phyloP scores from a whole-genome alignment of 345 rosid genomes.

The Euphorbia lathyris region DNA sequence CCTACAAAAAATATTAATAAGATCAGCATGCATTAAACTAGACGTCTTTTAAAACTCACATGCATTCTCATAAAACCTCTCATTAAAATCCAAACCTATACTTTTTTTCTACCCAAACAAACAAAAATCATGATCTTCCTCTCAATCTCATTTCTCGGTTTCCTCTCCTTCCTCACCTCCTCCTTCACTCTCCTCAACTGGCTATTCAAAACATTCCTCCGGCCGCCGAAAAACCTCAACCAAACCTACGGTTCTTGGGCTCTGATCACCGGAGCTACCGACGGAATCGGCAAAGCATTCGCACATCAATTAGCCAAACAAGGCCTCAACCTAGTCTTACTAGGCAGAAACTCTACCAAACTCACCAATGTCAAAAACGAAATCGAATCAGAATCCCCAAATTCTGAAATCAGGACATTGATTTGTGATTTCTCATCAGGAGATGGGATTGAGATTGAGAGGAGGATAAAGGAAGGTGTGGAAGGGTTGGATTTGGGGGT shows the following conservation, averaged over 20 bases:
- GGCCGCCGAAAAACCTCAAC: slow-evolving; percentile 43
- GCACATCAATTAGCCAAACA: slow-evolving; percentile 53
- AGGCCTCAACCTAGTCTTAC: slow-evolving; percentile 67
- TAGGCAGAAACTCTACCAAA: slow-evolving; percentile 55
- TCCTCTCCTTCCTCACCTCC: neutral
- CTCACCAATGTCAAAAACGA: slow-evolving; percentile 41
- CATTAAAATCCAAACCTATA: too few relatives aligned
- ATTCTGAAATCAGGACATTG: slow-evolving; percentile 39
- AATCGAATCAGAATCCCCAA: slow-evolving; percentile 37
- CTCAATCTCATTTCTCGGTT: slow-evolving; percentile 14
- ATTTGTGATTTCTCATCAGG: slow-evolving; percentile 49
- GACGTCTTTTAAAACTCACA: too few relatives aligned
- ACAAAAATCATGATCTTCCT: slow-evolving; percentile 1
- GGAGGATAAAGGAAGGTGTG: slow-evolving; percentile 42
- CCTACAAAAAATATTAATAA: too few relatives aligned
- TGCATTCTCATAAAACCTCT: too few relatives aligned
- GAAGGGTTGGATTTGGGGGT: slow-evolving; percentile 63
- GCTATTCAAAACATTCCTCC: slow-evolving; percentile 39
- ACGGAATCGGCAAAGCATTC: slow-evolving; percentile 82
- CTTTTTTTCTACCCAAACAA: neutral
- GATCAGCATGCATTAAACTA: too few relatives aligned
- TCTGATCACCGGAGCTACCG: slow-evolving; percentile 78
- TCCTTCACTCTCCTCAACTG: slow-evolving; percentile 38
- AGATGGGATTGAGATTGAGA: slow-evolving; percentile 11
- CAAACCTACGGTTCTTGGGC: slow-evolving; percentile 81